phyloP scores from a whole-genome alignment of 1,139 yeast species.

The Diutina sp. region DNA sequence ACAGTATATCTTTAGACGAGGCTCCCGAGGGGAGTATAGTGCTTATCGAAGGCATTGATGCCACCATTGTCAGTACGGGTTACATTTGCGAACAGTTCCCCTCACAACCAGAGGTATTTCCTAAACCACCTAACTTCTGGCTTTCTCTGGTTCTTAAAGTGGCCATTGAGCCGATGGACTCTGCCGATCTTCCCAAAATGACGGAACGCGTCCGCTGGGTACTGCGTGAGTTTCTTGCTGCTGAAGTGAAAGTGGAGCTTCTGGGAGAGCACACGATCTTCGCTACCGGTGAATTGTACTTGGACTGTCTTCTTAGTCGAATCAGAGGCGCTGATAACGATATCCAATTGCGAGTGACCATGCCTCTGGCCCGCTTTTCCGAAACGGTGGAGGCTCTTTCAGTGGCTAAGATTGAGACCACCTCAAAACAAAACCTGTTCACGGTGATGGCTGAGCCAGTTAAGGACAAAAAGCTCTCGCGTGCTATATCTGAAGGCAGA shows the following conservation, averaged over 20 bases:
- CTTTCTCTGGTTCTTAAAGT: slow-evolving; percentile 59
- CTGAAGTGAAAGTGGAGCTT: slow-evolving; percentile 63
- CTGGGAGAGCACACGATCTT: slow-evolving; percentile 76
- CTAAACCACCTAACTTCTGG: slow-evolving; percentile 21
- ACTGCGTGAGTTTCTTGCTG: slow-evolving; percentile 52
- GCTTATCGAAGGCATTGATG: slow-evolving; percentile 50
- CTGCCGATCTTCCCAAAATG: slow-evolving; percentile 66
- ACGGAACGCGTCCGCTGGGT: slow-evolving; percentile 54
- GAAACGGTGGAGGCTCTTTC: slow-evolving; percentile 69
- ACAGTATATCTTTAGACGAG: slow-evolving; percentile 39
- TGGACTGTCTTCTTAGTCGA: slow-evolving; percentile 79
- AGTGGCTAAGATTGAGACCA: slow-evolving; percentile 46
- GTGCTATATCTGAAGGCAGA: slow-evolving; percentile 44
- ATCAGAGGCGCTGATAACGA: slow-evolving; percentile 48
- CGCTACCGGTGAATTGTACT: slow-evolving; percentile 80
- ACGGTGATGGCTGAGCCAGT: slow-evolving; percentile 76
- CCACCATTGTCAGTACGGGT: slow-evolving; percentile 40
- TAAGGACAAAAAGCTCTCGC: slow-evolving; percentile 31
- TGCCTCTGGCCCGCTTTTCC: slow-evolving; percentile 67
- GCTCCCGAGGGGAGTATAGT: slow-evolving; percentile 59
- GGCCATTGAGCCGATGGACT: slow-evolving; percentile 71
- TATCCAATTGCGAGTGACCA: slow-evolving; percentile 70
- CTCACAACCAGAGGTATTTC: neutral
- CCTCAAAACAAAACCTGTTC: slow-evolving; percentile 40
- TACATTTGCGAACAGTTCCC: slow-evolving; percentile 13